Base-by-base conservation (phyloP, 2,329 filamentous ascomycete species). In the Ustilaginoidea virens region DNA sequence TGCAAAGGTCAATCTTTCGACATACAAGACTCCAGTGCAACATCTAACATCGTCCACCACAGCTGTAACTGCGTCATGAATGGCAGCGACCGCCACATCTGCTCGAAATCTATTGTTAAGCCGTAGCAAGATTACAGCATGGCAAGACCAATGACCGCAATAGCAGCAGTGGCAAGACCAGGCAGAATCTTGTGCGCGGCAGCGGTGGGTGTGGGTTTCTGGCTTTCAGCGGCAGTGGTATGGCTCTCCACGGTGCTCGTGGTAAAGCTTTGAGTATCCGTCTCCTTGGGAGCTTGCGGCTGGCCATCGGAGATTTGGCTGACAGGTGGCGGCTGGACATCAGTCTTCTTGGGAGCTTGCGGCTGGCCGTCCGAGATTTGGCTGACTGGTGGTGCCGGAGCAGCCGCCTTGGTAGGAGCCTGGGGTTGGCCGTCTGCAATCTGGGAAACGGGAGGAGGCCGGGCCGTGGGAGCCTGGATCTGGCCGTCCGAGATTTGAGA, bases 251-350 rank as follows among this genome's bases (percentile, higher is more conserved):
- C n/a, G n/a, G n/a, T n/a, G n/a, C n/a, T n/a, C n/a, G n/a, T 27
- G 17, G 23, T 33, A 10, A 47, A 36, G 4, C 52, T 46, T 17
- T 43, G 36, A 6, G 39, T 39, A 6, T n/a, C n/a, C n/a, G 55
- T 55, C 0, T 56, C 58, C 5, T 55, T 60, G 34, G 57, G 56
- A 12, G 49, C 60, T 33, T 72, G 61, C 28, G 67, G 51, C 39
- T 74, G 59, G 15, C 50, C 50, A 17, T 53, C 50, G 4, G 48
- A 46, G 36, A 68, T 66, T 46, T 67, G 59, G 44, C 56, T 62
- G 23, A 66, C 31, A 7, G 37, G 33, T 18, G 27, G 48, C 4
- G 58, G 56, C 3, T 60, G 44, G 3, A 51, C 44, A 4, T 55
- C 45, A 0, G 43, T 47, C 0, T 60, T 63, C 5, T 60, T 59